phyloP scores from a whole-genome alignment of 257 asterid species.

The Przewalskia tangutica region DNA sequence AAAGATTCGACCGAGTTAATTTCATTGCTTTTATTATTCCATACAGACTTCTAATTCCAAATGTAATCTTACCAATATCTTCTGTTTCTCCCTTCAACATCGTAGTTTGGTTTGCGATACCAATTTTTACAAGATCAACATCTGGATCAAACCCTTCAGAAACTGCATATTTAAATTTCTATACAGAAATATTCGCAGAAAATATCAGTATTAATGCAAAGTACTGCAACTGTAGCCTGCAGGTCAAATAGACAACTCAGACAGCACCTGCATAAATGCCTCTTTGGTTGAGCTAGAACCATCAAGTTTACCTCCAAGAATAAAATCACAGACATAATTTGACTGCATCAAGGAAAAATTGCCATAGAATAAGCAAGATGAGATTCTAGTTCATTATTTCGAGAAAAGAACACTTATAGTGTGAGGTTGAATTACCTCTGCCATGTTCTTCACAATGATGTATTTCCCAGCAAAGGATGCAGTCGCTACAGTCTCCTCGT shows the following conservation, averaged over 20 bases:
- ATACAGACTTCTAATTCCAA: too few species aligned
- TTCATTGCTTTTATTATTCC: too few species aligned
- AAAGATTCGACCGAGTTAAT: too few species aligned
- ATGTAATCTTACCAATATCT: too few species aligned
- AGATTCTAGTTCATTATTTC: not conserved
- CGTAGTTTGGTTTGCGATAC: constrained; percentile 99
- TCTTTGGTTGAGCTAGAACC: constrained; percentile 98
- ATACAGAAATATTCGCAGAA: constrained; percentile 20
- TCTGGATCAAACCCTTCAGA: constrained; percentile 52
- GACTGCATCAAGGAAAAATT: constrained; percentile 41
- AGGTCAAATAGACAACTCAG: not conserved
- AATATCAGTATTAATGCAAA: constrained; percentile 12
- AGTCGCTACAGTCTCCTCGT: constrained; percentile 96
- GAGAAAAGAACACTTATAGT: not conserved
- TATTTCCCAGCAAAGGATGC: constrained; percentile 97
- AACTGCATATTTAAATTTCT: constrained; percentile 81
- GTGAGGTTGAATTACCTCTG: constrained; percentile 46
- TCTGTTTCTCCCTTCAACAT: constrained; percentile 99
- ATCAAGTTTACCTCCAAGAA: constrained; percentile 41
- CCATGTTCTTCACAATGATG: constrained; percentile 76
- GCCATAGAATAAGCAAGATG: not conserved
- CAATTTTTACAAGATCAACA: constrained; percentile 67
- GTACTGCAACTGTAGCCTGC: not conserved
- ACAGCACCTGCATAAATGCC: constrained; percentile 74
- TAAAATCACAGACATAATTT: constrained; percentile 82